A percentile compares a stretch with the other conserved stretches of the same genome.
phyloP scores from a whole-genome alignment of 2,329 filamentous ascomycete species.

The Phyllosticta ampelicida region DNA sequence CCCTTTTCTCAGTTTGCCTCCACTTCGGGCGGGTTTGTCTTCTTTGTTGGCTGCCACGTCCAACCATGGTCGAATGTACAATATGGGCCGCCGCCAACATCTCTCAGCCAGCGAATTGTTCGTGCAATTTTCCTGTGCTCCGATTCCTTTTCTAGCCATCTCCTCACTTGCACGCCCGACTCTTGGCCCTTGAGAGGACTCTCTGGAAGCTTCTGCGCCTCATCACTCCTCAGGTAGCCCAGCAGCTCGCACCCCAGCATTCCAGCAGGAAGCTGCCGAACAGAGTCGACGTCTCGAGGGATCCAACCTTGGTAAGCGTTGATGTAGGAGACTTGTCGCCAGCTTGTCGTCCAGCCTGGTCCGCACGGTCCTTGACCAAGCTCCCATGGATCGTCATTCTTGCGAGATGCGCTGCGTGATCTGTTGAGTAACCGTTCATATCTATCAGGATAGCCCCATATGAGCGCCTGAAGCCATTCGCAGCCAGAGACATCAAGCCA shows the following conservation, averaged over 20 bases:
- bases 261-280: slow-evolving; percentile 26
- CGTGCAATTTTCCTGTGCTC: slow-evolving; percentile 21
- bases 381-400: background rate
- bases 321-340: slow-evolving; percentile 34
- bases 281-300: slow-evolving; percentile 20
- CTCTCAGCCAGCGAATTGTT: slow-evolving; percentile 22
- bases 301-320: slow-evolving; percentile 36
- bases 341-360: slow-evolving; percentile 31
- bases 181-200: slow-evolving; percentile 13
- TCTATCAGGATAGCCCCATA: slow-evolving; percentile 23
- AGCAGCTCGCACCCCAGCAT: slow-evolving; percentile 25
- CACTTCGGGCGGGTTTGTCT: background rate
- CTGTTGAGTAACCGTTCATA: background rate
- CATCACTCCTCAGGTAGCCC: slow-evolving; percentile 25
- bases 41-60: slow-evolving; percentile 6
- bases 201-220: slow-evolving; percentile 12
- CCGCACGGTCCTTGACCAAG: slow-evolving; percentile 13
- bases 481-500: slow-evolving; percentile 55
- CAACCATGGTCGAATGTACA: slow-evolving; percentile 28
- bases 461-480: slow-evolving; percentile 44
- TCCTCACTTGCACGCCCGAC: slow-evolving; percentile 15
- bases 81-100: slow-evolving; percentile 18
- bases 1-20: background rate
- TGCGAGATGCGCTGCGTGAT: background rate
- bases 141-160: slow-evolving; percentile 32